These are phyloP conservation scores for Amaranthus tricolor DNA, from an alignment of 179 eudicot genomes.

Conservation along the genomic window DNA sequence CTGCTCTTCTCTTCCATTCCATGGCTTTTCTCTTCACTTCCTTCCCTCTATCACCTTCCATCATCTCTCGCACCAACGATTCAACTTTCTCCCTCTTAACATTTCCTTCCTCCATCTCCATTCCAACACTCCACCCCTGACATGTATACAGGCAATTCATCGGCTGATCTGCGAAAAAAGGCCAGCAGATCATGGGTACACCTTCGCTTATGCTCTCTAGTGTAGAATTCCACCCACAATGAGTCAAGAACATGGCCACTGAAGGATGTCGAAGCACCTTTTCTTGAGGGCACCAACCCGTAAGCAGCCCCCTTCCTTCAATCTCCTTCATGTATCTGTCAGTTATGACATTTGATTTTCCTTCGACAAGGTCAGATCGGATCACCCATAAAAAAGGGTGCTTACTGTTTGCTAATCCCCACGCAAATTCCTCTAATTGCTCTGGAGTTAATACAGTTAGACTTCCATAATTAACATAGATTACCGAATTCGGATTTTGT, in stretches of 20 bases:
- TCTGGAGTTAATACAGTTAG: constrained; percentile 32
- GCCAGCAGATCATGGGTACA: constrained; percentile 45
- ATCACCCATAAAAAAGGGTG: constrained; percentile 49
- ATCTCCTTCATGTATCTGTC: constrained; percentile 29
- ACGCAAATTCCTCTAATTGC: constrained; percentile 47
- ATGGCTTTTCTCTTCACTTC: constrained; percentile 27
- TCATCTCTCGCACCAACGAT: constrained; percentile 35
- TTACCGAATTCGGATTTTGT: constrained; percentile 38
- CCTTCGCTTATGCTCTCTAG: constrained; percentile 26
- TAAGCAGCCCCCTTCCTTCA: constrained; percentile 33
- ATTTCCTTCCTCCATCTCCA: constrained; percentile 39
- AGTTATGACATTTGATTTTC: constrained; percentile 22
- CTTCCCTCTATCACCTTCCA: constrained; percentile 47
- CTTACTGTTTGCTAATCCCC: constrained; percentile 57
- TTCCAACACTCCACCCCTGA: constrained; percentile 43
- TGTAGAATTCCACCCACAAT: constrained; percentile 43
- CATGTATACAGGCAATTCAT: constrained; percentile 36
- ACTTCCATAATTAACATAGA: constrained; percentile 55
- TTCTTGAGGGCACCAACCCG: constrained; percentile 50
- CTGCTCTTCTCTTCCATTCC: constrained; percentile 42
- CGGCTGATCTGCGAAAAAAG: constrained; percentile 52
- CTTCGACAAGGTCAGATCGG: constrained; percentile 32
- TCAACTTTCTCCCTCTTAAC: constrained; percentile 38
- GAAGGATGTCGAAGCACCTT: constrained; percentile 42
- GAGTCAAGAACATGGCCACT: constrained; percentile 46